Evolutionary conservation across 441 rosid genomes (phyloP).

Genomic region (Viola pubescens): DNA sequence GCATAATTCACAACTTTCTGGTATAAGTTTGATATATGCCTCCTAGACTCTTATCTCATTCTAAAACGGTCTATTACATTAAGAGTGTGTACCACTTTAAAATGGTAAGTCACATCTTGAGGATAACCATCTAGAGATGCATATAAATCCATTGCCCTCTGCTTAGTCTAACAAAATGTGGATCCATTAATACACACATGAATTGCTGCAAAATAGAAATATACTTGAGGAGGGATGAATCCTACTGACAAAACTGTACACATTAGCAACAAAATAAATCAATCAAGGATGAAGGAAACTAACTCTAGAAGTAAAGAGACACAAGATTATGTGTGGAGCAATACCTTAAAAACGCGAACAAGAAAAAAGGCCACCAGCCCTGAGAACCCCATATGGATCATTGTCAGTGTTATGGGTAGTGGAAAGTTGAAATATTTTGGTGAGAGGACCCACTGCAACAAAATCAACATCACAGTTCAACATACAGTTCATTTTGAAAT

Average conservation of each 20-base stretch:
- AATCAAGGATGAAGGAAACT: background rate
- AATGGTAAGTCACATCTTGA: no score
- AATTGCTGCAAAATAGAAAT: background rate
- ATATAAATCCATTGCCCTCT: no score
- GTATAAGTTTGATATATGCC: no score
- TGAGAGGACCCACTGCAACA: constrained; percentile 93
- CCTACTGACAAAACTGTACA: background rate
- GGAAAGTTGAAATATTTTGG: constrained; percentile 95
- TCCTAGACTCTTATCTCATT: no score
- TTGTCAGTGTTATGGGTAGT: constrained; percentile 84
- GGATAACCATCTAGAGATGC: no score
- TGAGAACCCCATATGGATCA: constrained; percentile 98
- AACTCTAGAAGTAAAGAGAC: background rate
- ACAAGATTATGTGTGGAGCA: constrained; percentile 2
- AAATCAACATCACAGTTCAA: constrained; percentile 14
- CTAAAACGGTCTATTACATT: no score
- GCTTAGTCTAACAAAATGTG: no score
- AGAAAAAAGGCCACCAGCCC: constrained; percentile 78
- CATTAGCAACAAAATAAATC: background rate
- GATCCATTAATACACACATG: no score
- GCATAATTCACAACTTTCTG: no score
- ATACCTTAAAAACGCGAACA: constrained; percentile 94
- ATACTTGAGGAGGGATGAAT: background rate
- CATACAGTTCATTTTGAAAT: constrained; percentile 1
- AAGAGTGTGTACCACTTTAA: no score